phyloP scores from a whole-genome alignment of 257 asterid species.

The Henckelia pumila region DNA sequence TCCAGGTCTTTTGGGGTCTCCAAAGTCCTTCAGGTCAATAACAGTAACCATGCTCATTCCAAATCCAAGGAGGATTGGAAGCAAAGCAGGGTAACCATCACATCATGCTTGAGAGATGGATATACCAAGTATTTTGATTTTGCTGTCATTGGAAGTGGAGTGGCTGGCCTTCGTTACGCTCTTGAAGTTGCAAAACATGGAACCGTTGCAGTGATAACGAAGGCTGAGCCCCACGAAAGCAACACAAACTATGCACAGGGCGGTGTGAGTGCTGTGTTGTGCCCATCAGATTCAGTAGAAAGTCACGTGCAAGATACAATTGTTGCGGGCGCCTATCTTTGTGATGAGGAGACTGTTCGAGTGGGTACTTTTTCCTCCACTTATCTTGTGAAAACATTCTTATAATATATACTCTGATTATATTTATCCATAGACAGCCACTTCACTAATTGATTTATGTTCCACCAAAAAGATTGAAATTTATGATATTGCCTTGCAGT shows the following conservation, averaged over 20 bases:
- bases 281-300: constrained; percentile 96
- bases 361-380: constrained; percentile 39
- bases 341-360: constrained; percentile 98
- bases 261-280: constrained; percentile 96
- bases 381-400: neutral
- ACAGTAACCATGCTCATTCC: constrained; percentile 25
- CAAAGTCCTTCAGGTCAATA: constrained; percentile 36
- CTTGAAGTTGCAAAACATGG: constrained; percentile 94
- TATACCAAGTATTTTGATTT: constrained; percentile 74
- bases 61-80: constrained; percentile 35
- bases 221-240: constrained; percentile 98
- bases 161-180: constrained; percentile 98
- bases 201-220: constrained; percentile 87
- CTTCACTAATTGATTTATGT: neutral
- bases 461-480: neutral
- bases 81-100: constrained; percentile 37
- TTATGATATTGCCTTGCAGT: neutral
- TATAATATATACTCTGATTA: too few relatives aligned
- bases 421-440: neutral
- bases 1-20: constrained; percentile 71
- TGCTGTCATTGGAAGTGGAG: constrained; percentile 93
- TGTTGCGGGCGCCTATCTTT: constrained; percentile 95
- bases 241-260: constrained; percentile 99
- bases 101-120: constrained; percentile 56
- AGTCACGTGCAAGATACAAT: constrained; percentile 92